A percentile compares a stretch with the other conserved stretches of the same genome.
Evolutionary conservation across 345 rosid genomes (phyloP).

Genomic region (Balakata baccata): DNA sequence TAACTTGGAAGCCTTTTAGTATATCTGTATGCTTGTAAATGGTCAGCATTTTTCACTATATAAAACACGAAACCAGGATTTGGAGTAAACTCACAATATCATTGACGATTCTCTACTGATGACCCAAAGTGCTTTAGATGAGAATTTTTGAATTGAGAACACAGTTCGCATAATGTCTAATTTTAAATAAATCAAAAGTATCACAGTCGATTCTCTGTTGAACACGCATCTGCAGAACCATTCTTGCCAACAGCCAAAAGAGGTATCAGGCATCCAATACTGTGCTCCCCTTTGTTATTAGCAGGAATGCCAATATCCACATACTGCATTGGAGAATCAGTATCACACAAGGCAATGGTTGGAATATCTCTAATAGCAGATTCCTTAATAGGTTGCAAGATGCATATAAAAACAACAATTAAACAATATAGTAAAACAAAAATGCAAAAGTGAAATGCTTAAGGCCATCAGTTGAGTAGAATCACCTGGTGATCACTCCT

Average conservation of each 20-base stretch:
- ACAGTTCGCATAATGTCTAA: too few relatives aligned
- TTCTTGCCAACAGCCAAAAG: slow-evolving; percentile 91
- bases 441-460: too few relatives aligned
- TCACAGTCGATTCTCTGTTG: slow-evolving; percentile 47
- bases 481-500: slow-evolving; percentile 93
- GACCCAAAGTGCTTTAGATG: too few relatives aligned
- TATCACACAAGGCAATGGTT: slow-evolving; percentile 92
- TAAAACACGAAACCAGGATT: too few relatives aligned
- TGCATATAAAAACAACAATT: background rate
- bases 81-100: too few relatives aligned
- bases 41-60: too few relatives aligned
- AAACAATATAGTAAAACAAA: background rate
- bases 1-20: too few relatives aligned
- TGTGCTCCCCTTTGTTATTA: slow-evolving; percentile 94
- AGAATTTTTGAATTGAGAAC: too few relatives aligned
- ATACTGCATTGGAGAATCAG: slow-evolving; percentile 88
- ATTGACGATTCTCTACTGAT: too few relatives aligned
- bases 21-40: too few relatives aligned
- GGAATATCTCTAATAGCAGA: slow-evolving; percentile 95
- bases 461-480: too few relatives aligned
- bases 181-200: background rate
- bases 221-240: slow-evolving; percentile 98
- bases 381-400: slow-evolving; percentile 89
- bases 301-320: slow-evolving; percentile 97
- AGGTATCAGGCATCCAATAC: slow-evolving; percentile 86